These are phyloP conservation scores for Aspergillus pseudoglaucus DNA, from an alignment of 2,329 filamentous ascomycete species.

Conservation along the genomic window DNA sequence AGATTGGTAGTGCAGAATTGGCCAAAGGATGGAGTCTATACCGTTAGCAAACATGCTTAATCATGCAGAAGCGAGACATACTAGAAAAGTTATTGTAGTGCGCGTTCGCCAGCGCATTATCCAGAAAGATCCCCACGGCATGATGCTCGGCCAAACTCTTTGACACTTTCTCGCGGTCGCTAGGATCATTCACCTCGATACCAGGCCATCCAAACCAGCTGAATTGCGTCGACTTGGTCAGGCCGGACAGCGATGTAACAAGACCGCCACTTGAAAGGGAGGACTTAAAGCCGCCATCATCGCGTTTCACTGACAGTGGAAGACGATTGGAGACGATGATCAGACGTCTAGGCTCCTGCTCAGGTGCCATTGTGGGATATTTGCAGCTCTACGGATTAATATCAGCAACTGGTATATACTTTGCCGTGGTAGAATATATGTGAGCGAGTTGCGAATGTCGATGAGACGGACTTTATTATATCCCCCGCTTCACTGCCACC, in stretches of 20 bases:
- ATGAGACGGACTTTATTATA: too few relatives aligned
- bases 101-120: conserved; percentile 76
- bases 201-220: conserved; percentile 98
- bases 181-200: conserved; percentile 69
- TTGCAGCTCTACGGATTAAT: neutral
- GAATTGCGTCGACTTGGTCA: conserved; percentile 83
- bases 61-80: conserved; percentile 39
- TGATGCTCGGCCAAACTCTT: conserved; percentile 70
- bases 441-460: too few relatives aligned
- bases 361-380: neutral
- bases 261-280: conserved; percentile 87
- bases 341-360: conserved; percentile 7
- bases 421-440: too few relatives aligned
- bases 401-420: too few relatives aligned
- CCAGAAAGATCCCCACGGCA: conserved; percentile 79
- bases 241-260: conserved; percentile 79
- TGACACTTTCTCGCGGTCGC: conserved; percentile 62
- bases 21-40: conserved; percentile 88
- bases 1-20: conserved; percentile 92
- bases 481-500: too few relatives aligned
- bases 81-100: conserved; percentile 97
- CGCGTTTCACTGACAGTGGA: conserved; percentile 83
- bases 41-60: neutral
- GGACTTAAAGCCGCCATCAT: conserved; percentile 74
- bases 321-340: conserved; percentile 85